Evolutionary conservation across 306 rosid genomes (phyloP).

Genomic region (Pterocarpus santalinus): DNA sequence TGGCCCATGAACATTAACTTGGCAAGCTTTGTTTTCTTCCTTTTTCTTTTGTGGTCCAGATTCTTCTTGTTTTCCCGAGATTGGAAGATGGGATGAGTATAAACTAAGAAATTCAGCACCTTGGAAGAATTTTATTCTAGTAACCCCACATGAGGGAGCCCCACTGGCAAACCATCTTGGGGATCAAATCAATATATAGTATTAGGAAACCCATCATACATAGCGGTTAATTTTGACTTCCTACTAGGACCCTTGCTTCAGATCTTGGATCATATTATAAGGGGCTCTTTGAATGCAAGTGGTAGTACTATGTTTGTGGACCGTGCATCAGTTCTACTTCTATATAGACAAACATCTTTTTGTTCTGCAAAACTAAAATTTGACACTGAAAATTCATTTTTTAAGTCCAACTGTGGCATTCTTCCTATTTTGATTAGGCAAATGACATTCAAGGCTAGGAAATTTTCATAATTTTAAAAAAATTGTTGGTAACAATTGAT

Average conservation of each 20-base stretch:
- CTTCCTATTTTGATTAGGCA: not conserved
- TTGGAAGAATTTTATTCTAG: constrained; percentile 15
- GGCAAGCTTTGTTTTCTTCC: constrained; percentile 48
- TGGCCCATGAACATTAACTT: constrained; percentile 40
- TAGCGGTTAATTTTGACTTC: not conserved
- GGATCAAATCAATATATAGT: not conserved
- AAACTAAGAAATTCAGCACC: constrained; percentile 48
- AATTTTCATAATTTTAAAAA: too few relatives aligned
- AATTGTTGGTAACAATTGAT: too few relatives aligned
- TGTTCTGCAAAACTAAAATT: not conserved
- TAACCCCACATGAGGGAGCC: not conserved
- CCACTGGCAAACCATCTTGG: not conserved
- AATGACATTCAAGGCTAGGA: too few relatives aligned
- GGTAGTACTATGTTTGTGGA: not conserved
- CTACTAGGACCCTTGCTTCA: constrained; percentile 2
- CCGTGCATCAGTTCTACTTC: not conserved
- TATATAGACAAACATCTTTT: not conserved
- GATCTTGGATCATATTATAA: not conserved
- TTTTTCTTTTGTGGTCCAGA: constrained; percentile 25
- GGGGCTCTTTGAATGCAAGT: constrained; percentile 1
- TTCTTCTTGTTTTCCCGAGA: constrained; percentile 57
- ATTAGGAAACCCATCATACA: not conserved
- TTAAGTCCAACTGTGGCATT: not conserved
- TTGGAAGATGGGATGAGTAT: constrained; percentile 47
- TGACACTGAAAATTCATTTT: not conserved